A percentile compares a stretch with the other conserved stretches of the same genome.
phyloP scores from a whole-genome alignment of 495 filamentous ascomycete genomes.

The Podospora didyma region DNA sequence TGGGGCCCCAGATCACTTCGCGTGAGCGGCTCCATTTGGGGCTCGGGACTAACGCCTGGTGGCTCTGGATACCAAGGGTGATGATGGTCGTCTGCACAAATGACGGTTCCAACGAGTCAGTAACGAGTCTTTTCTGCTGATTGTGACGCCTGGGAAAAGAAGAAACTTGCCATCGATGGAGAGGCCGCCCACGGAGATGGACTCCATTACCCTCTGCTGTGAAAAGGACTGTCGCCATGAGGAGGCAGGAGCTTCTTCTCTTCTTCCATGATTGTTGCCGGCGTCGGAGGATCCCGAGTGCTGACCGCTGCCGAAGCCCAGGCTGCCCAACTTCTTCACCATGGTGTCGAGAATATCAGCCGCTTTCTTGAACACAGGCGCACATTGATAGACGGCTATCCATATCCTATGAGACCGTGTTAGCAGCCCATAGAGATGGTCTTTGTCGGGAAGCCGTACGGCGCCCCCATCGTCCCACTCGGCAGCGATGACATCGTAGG shows the following conservation, averaged over 20 bases:
- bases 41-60: background rate
- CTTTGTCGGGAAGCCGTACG: constrained; percentile 18
- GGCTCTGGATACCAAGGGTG: background rate
- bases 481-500: constrained; percentile 20
- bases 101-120: background rate
- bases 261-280: too few species aligned
- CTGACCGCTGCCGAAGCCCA: background rate
- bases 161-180: background rate
- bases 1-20: constrained; percentile 1
- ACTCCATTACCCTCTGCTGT: background rate
- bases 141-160: too few species aligned
- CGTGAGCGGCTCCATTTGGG: background rate
- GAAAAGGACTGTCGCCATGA: background rate
- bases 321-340: constrained; percentile 12
- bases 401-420: constrained; percentile 30
- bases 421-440: constrained; percentile 24
- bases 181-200: background rate
- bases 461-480: constrained; percentile 20
- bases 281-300: background rate
- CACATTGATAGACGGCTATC: constrained; percentile 12
- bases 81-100: background rate
- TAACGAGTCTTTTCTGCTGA: too few species aligned
- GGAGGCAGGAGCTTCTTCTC: too few species aligned
- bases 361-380: constrained; percentile 19
- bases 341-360: constrained; percentile 20